Conservation (phyloP, 2,329 filamentous ascomycete species). For the Cladophialophora bantiana region DNA sequence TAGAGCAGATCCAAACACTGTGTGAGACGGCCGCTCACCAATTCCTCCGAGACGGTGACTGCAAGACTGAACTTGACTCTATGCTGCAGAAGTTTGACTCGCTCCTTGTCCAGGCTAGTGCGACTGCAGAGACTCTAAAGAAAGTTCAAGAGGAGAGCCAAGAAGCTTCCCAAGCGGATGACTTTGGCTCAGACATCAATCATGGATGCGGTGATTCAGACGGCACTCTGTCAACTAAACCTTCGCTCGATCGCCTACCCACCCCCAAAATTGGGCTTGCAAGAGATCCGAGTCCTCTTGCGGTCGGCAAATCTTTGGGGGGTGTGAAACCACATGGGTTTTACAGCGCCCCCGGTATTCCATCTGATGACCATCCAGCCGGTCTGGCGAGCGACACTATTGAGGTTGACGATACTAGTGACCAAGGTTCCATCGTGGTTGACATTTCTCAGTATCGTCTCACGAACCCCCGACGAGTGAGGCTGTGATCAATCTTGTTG, state of each 20-base stretch:
- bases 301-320: constrained; percentile 24
- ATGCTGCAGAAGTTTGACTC: constrained; percentile 71
- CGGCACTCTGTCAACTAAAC: constrained; percentile 25
- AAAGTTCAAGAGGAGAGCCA: constrained; percentile 55
- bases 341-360: constrained; percentile 21
- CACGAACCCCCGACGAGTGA: constrained; percentile 30
- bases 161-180: constrained; percentile 38
- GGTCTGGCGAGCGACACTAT: constrained; percentile 31
- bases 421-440: constrained; percentile 36
- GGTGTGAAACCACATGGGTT: constrained; percentile 29
- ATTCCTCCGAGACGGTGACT: constrained; percentile 86
- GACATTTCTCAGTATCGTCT: constrained; percentile 36
- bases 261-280: constrained; percentile 24
- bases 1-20: constrained; percentile 80
- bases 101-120: constrained; percentile 66
- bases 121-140: constrained; percentile 64
- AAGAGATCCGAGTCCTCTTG: constrained; percentile 10
- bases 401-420: constrained; percentile 39
- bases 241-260: constrained; percentile 23
- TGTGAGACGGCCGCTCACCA: constrained; percentile 90
- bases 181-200: constrained; percentile 12
- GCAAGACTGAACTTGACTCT: constrained; percentile 74
- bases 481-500: constrained; percentile 11
- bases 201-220: constrained; percentile 19
- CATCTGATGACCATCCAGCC: constrained; percentile 2